These are phyloP conservation scores for Talaromyces sp. DNA, from an alignment of 2,329 filamentous ascomycete species.

Conservation along the genomic window DNA sequence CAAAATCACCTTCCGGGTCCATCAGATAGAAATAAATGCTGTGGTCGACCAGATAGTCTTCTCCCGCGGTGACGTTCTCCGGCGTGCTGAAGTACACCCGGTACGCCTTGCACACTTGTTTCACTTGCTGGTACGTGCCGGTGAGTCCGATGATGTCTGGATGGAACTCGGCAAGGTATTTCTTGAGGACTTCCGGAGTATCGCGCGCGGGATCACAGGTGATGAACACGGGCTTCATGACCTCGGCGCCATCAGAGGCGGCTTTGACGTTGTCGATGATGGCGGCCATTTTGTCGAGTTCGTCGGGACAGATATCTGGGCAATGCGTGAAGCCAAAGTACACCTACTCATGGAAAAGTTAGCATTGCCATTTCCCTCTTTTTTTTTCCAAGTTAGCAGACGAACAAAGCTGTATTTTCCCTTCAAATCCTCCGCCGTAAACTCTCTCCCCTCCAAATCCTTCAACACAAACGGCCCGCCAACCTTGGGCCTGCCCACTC, in stretches of 20 bases:
- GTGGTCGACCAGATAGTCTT: constrained; percentile 97
- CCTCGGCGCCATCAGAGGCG: constrained; percentile 29
- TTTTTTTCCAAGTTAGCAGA: not conserved
- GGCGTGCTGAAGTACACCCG: constrained; percentile 97
- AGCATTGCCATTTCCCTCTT: constrained; percentile 2
- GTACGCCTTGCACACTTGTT: constrained; percentile 90
- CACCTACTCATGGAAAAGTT: constrained; percentile 52
- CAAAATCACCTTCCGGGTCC: constrained; percentile 97
- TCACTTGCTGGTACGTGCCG: constrained; percentile 89
- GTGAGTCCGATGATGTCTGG: constrained; percentile 79
- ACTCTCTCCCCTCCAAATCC: constrained; percentile 73
- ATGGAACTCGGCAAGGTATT: constrained; percentile 89
- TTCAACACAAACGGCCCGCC: constrained; percentile 78
- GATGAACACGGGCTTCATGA: constrained; percentile 78
- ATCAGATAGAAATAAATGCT: constrained; percentile 99
- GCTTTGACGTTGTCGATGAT: constrained; percentile 70
- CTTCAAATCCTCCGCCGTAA: constrained; percentile 75
- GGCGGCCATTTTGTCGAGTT: constrained; percentile 97
- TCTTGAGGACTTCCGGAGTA: constrained; percentile 74
- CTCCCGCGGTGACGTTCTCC: constrained; percentile 76
- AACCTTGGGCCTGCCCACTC: constrained; percentile 86
- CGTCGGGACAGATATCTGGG: constrained; percentile 96
- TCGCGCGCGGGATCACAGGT: constrained; percentile 93
- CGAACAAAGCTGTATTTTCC: constrained; percentile 65
- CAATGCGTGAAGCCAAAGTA: constrained; percentile 99